Percentiles rank a stretch among this genome's conserved stretches.
Evolutionary conservation across 768 basidiomycete genomes (phyloP).

Genomic region (Trametes sanguinea): DNA sequence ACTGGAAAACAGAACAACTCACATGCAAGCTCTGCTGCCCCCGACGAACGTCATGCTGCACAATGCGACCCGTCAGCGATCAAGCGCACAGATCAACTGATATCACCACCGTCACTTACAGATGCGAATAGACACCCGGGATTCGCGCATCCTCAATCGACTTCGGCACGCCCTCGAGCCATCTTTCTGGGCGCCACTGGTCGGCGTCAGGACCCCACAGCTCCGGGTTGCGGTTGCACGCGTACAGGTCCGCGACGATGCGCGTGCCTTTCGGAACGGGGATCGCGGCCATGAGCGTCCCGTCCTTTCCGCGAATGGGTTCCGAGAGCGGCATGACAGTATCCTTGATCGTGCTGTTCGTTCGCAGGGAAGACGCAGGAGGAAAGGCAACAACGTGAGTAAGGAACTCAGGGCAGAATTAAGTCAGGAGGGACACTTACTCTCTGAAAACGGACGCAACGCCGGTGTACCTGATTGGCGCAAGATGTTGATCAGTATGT

Average conservation of each 20-base stretch:
- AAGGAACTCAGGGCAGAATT: not conserved
- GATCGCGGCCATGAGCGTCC: conserved; percentile 39
- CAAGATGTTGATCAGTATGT: not conserved
- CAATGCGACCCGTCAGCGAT: too few relatives aligned
- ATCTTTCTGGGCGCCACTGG: conserved; percentile 27
- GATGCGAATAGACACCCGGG: conserved; percentile 24
- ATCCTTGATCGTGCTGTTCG: conserved; percentile 39
- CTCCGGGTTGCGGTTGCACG: conserved; percentile 16
- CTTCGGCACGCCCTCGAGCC: conserved; percentile 24
- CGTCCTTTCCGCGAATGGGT: conserved; percentile 41
- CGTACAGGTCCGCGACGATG: conserved; percentile 10
- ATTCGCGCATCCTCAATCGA: conserved; percentile 19
- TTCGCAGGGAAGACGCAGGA: not conserved
- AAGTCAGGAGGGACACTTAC: conserved; percentile 2
- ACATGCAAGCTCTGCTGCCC: conserved; percentile 19
- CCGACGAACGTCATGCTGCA: conserved; percentile 23
- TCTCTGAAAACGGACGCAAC: conserved; percentile 12
- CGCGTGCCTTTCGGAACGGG: conserved; percentile 37
- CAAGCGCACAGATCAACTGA: too few relatives aligned
- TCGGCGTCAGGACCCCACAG: conserved; percentile 25
- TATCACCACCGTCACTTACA: conserved; percentile 8
- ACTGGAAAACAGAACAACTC: not conserved
- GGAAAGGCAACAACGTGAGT: not conserved
- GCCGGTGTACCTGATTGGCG: conserved; percentile 7
- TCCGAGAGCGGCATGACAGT: conserved; percentile 43